phyloP scores from a whole-genome alignment of 139 green algal species.

The Raphidocelis subcapitata region DNA sequence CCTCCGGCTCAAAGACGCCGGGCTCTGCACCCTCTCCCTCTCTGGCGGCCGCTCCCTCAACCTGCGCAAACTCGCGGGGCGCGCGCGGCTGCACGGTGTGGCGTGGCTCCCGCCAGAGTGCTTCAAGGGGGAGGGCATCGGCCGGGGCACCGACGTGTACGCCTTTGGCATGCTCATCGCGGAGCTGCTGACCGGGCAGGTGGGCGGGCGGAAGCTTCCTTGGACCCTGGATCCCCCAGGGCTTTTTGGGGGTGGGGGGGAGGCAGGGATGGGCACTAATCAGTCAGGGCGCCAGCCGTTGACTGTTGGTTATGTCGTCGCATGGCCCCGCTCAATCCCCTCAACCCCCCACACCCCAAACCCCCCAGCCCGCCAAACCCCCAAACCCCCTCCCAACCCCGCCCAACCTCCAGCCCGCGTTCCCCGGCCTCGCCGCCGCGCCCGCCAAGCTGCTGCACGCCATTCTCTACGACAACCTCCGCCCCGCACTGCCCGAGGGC shows the following conservation, averaged over 20 bases:
- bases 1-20: conserved; percentile 42
- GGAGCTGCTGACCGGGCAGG: conserved; percentile 41
- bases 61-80: conserved; percentile 40
- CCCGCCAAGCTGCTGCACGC: conserved; percentile 40
- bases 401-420: background rate
- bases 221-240: no score
- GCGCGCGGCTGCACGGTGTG: conserved; percentile 24
- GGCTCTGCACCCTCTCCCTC: conserved; percentile 14
- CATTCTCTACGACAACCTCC: conserved; percentile 36
- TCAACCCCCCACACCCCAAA: background rate
- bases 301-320: no score
- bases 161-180: conserved; percentile 46
- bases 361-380: background rate
- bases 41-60: background rate
- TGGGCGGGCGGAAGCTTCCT: background rate
- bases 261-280: no score
- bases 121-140: conserved; percentile 27
- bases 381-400: no score
- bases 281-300: no score
- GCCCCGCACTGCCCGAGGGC: conserved; percentile 22
- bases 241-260: no score
- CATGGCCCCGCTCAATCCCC: no score
- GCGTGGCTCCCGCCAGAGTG: conserved; percentile 42
- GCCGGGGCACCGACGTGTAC: conserved; percentile 33
- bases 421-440: background rate